Percentiles rank a stretch among this genome's conserved stretches.
phyloP scores from a whole-genome alignment of 2,329 filamentous ascomycete species.

The Chaetothyriales sp. region DNA sequence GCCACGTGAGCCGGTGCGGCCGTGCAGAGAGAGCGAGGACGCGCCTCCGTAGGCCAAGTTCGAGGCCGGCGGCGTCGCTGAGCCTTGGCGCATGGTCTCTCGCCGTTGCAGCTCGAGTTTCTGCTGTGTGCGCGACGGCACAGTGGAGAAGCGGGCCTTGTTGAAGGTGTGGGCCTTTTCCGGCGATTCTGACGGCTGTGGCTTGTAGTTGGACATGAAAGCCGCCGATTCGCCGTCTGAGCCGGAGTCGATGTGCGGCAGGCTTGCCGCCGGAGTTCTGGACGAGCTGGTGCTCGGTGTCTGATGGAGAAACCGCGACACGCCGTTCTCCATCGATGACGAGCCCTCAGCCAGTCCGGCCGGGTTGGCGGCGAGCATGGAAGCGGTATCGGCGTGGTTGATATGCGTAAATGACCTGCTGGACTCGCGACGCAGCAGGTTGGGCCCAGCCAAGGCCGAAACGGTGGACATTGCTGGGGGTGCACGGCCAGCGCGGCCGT shows the following conservation, averaged over 20 bases:
- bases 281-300: slow-evolving; percentile 15
- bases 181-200: slow-evolving; percentile 32
- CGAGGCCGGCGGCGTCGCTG: slow-evolving; percentile 26
- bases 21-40: slow-evolving; percentile 13
- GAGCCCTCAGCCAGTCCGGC: slow-evolving; percentile 26
- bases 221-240: slow-evolving; percentile 34
- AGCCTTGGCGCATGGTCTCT: slow-evolving; percentile 26
- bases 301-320: slow-evolving; percentile 32
- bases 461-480: slow-evolving; percentile 37
- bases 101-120: slow-evolving; percentile 34
- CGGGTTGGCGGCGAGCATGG: slow-evolving; percentile 22
- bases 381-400: slow-evolving; percentile 25
- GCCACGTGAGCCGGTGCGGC: slow-evolving; percentile 19
- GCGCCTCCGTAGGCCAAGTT: slow-evolving; percentile 22
- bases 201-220: slow-evolving; percentile 35
- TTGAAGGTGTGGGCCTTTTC: slow-evolving; percentile 19
- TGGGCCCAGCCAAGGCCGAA: slow-evolving; percentile 31
- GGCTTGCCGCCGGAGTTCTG: slow-evolving; percentile 11
- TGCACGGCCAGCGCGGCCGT: slow-evolving; percentile 30
- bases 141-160: slow-evolving; percentile 21
- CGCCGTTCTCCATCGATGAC: slow-evolving; percentile 35
- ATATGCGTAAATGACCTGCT: slow-evolving; percentile 18
- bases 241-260: slow-evolving; percentile 26
- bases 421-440: slow-evolving; percentile 15
- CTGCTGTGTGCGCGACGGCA: slow-evolving; percentile 33